A percentile compares a stretch with the other conserved stretches of the same genome.
Evolutionary conservation across 2,329 filamentous ascomycete species (phyloP).

Genomic region (Aaosphaeria pasadenensis): DNA sequence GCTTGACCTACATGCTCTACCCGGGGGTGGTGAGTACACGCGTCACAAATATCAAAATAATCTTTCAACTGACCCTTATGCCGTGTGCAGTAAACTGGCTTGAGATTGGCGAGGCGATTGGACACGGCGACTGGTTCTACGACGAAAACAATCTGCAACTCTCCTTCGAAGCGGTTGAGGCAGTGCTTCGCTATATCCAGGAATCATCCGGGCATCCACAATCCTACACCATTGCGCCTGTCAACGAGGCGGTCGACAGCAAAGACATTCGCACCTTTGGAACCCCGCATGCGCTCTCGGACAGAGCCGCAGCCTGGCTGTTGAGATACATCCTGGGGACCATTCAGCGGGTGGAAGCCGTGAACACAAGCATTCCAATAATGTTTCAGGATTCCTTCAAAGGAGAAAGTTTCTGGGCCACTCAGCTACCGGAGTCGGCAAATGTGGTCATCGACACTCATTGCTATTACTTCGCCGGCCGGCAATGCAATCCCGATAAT

Average conservation of each 20-base stretch:
- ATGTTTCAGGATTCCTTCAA: constrained; percentile 17
- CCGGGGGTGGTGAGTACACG: constrained; percentile 15
- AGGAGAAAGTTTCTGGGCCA: constrained; percentile 16
- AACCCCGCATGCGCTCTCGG: constrained; percentile 23
- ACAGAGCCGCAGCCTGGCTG: constrained; percentile 26
- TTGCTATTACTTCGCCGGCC: constrained; percentile 22
- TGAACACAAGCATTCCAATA: constrained; percentile 12
- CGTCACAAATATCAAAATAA: neutral
- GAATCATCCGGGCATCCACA: constrained; percentile 18
- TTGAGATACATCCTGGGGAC: constrained; percentile 30
- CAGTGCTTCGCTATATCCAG: constrained; percentile 27
- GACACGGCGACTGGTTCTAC: constrained; percentile 31
- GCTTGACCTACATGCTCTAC: constrained; percentile 27
- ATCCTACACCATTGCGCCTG: constrained; percentile 30
- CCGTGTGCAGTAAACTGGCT: constrained; percentile 20
- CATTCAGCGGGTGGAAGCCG: constrained; percentile 9
- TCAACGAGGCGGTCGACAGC: constrained; percentile 38
- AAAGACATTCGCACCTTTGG: constrained; percentile 23
- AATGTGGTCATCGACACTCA: constrained; percentile 23
- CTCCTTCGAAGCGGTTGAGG: constrained; percentile 27
- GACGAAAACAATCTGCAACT: constrained; percentile 30
- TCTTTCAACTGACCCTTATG: neutral
- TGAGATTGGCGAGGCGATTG: constrained; percentile 5
- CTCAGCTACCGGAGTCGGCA: constrained; percentile 4
- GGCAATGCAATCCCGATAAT: constrained; percentile 9